Base-by-base conservation (phyloP, 192 early-diverging fungal species). In the Coemansia sp. region DNA sequence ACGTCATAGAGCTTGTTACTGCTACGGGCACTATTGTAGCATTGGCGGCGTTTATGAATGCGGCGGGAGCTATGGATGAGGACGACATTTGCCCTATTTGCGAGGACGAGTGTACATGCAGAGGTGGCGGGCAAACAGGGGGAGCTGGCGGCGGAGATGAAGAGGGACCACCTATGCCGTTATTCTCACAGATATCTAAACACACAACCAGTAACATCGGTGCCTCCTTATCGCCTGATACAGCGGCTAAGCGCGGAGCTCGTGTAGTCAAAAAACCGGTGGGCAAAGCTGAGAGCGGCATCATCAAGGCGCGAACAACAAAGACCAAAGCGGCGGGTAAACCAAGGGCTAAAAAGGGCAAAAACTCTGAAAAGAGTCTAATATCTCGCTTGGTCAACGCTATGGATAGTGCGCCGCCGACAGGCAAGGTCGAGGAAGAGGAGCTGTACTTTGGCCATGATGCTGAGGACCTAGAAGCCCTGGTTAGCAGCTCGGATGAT, bases 21-120 rank as follows among this genome's bases (percentile, higher is more conserved):
- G 9, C 14, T n/a, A 32, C 1, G 42, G 19, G 60, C 17, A 17
- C 21, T 64, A 32, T 62, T 38, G 19, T 69, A 63, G 63, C 66
- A 39, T 26, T 75, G 14, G 62, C 62, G 4, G 69, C 69, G 28
- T 70, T 65, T 53, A 61, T 66, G 68, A 46, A 49, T 69, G 63
- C 57, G 16, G 68, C 68, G 8, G 64, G 47, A 28, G 79, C 72
- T 44, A 70, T 74, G 74, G 79, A 82, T 30, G 79, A 82, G 32
- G 79, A 82, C 64, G 79, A 82, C 40, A 82, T 82, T 17, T 82
- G 79, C 35, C 79, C 79, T 10, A 82, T 82, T 40, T 82, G 79
- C 62, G 79, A 82, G 59, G 79, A 82, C 58, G 79, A 82, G 42
- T 82, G 79, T 59, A 76, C 71, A 7, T 82, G 79, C 42, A 64